Evolutionary conservation across 1,284 basidiomycete genomes (phyloP).

Genomic region (Malassezia arunalokei): DNA sequence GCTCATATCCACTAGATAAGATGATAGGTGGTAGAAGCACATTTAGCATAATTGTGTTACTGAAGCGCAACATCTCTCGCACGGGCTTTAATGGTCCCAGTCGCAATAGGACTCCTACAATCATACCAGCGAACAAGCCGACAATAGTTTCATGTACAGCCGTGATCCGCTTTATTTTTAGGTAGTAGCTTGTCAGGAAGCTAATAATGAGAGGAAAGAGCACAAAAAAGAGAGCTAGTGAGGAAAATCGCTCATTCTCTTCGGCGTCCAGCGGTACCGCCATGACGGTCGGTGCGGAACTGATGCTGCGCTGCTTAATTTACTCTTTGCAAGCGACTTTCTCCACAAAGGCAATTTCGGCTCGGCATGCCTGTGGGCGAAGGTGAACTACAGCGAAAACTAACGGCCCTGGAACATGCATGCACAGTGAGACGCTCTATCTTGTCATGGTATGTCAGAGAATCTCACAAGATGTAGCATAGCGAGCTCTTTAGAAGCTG

Average conservation of each 20-base stretch:
- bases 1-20: conserved; percentile 89
- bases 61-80: conserved; percentile 92
- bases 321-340: background rate
- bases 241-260: conserved; percentile 39
- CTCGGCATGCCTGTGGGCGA: background rate
- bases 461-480: background rate
- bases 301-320: background rate
- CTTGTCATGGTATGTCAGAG: conserved; percentile 6
- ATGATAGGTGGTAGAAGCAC: conserved; percentile 94
- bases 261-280: conserved; percentile 26
- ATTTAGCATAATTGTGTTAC: conserved; percentile 96
- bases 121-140: conserved; percentile 85
- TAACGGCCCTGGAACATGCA: conserved; percentile 9
- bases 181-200: conserved; percentile 90
- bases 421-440: conserved; percentile 4
- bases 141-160: conserved; percentile 94
- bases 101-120: conserved; percentile 80
- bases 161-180: conserved; percentile 89
- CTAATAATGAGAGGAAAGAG: conserved; percentile 85
- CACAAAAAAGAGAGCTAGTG: conserved; percentile 54
- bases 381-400: background rate
- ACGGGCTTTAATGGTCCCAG: conserved; percentile 86
- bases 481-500: conserved; percentile 2
- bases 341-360: background rate
- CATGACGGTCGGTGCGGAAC: background rate